Conservation (phyloP, 148 eudicot genomes). For the Vaccinium corymbosum region DNA sequence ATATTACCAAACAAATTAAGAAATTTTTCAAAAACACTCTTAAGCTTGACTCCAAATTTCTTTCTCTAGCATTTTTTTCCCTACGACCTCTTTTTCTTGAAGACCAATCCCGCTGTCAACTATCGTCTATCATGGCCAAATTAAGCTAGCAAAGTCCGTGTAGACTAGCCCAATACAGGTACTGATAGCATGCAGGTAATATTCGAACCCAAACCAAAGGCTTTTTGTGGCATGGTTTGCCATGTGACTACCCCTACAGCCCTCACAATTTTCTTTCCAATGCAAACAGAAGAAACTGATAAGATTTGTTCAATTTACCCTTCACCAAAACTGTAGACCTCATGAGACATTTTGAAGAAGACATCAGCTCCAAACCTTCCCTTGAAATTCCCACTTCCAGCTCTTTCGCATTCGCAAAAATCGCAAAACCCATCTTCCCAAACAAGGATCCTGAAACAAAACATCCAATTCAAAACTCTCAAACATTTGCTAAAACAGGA, state of each 20-base stretch:
- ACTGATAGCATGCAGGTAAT: too few relatives aligned
- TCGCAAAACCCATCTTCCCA: slow-evolving; percentile 65
- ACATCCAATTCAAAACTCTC: background rate
- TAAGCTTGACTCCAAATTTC: background rate
- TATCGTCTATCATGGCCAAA: too few relatives aligned
- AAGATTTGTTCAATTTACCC: slow-evolving; percentile 30
- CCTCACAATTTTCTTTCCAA: background rate
- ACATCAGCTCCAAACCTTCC: slow-evolving; percentile 47
- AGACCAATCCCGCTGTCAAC: too few relatives aligned
- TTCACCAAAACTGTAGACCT: slow-evolving; percentile 56
- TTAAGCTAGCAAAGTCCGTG: too few relatives aligned
- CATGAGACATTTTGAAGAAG: slow-evolving; percentile 58
- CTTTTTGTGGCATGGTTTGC: too few relatives aligned
- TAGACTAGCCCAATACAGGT: too few relatives aligned
- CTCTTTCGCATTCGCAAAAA: slow-evolving; percentile 39
- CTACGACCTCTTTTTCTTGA: too few relatives aligned
- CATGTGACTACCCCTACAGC: too few relatives aligned
- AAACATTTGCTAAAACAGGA: background rate
- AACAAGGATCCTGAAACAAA: slow-evolving; percentile 44
- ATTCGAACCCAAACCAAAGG: too few relatives aligned
- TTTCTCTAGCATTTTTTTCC: too few relatives aligned
- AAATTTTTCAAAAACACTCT: background rate
- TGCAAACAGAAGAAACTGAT: background rate
- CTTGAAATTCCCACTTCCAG: slow-evolving; percentile 22
- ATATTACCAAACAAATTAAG: background rate